A percentile compares a stretch with the other conserved stretches of the same genome.
phyloP scores from a whole-genome alignment of 495 filamentous ascomycete species.

The Annulohypoxylon moriforme region DNA sequence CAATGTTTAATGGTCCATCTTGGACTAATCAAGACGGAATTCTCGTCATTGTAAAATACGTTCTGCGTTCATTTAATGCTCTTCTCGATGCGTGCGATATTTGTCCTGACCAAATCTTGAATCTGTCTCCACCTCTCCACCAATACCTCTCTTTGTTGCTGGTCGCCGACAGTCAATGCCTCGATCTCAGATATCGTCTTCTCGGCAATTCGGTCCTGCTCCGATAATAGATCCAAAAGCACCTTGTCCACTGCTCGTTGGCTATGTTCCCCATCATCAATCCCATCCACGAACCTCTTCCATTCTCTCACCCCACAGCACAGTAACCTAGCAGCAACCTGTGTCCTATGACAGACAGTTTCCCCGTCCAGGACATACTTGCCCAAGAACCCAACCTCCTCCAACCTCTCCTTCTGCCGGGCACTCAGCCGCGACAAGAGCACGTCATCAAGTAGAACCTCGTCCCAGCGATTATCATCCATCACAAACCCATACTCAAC shows the following conservation, averaged over 20 bases:
- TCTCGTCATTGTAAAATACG: neutral
- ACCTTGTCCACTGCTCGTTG: constrained; percentile 48
- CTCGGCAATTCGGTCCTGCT: constrained; percentile 49
- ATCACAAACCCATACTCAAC: constrained; percentile 87
- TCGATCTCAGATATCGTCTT: constrained; percentile 52
- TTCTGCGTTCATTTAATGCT: neutral
- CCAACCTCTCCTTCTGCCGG: constrained; percentile 62
- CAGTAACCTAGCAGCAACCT: constrained; percentile 70
- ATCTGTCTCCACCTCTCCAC: constrained; percentile 66
- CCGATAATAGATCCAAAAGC: constrained; percentile 41
- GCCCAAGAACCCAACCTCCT: constrained; percentile 71
- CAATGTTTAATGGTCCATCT: constrained; percentile 20
- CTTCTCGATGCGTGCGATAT: constrained; percentile 35
- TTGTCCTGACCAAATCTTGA: constrained; percentile 50
- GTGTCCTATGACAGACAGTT: constrained; percentile 76
- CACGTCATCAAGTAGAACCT: constrained; percentile 73
- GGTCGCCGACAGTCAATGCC: constrained; percentile 45
- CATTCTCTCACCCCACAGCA: constrained; percentile 51
- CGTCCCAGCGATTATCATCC: constrained; percentile 73
- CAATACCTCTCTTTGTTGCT: constrained; percentile 50
- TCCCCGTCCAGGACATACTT: constrained; percentile 71
- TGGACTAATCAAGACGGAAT: neutral
- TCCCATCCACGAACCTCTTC: constrained; percentile 52
- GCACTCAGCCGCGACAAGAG: constrained; percentile 65
- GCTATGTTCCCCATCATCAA: constrained; percentile 52